Evolutionary conservation across 441 rosid genomes (phyloP), one percentile per base, ranked within the genome.

Genomic region (Croton setiger): DNA sequence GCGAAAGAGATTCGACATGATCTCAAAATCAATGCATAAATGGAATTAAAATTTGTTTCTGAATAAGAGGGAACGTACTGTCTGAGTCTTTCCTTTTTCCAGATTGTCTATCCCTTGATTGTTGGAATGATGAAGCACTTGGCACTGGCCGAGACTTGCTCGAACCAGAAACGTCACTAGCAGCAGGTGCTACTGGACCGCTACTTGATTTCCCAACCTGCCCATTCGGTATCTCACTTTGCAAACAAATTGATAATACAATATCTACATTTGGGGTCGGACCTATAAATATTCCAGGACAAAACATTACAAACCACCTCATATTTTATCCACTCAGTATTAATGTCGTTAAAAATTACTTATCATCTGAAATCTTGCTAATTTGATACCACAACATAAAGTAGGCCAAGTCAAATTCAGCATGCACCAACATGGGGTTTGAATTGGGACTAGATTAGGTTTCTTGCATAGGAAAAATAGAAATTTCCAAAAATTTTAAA

Each of bases 201-300:
- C 76, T 73, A 51, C 77, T 82, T n/a, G 79, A 69, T 74, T 86
- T 89, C 36, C 82, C 85, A 55, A 66, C 23, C 73, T 80, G 87
- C 63, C 70, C 83, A 39, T 75, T 73, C 15, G 88, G 86, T 63
- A 86, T 58, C 74, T 88, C 90, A 68, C 88, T 88, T 82, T 94
- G 96, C 83, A 94, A 75, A 79, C 97, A 91, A 71, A 94, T 88
- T 14, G 97, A 94, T 66, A 94, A 69, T 41, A 94, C 87, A 53
- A 94, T 73, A 78, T 91, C 96, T 63, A 85, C 94, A 54, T 85
- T 86, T 43, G 96, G 96, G 23, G 81, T 72, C 41, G 97, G 96
- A 80, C 97, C 97, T 91, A 73, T 39, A 79, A 71, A 11, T 52
- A 57, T 65, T 68, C 65, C 57, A 61, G 59, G 52, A 49, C 49